Evolutionary conservation across 352 stramenopile genomes (phyloP), one percentile per base, ranked within the genome.

Genomic region (Phytopythium helicoides): DNA sequence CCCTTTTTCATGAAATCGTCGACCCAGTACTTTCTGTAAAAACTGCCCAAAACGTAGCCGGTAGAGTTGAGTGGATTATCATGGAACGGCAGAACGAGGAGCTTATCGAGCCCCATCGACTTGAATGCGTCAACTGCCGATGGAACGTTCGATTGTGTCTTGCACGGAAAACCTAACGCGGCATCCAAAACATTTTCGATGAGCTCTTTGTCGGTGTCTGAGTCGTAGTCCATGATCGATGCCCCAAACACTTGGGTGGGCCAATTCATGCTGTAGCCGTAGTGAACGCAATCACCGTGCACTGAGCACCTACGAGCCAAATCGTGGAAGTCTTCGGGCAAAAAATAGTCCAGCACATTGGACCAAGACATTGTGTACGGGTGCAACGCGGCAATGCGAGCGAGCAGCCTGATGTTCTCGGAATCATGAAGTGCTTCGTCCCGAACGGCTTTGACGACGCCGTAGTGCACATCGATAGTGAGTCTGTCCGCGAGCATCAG

Each of bases 241-340:
- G 44, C 38, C 1, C 56, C 47, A n/a, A 36, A 40, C 40, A 69
- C 56, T 39, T 69, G 62, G 3, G 47, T 54, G 15, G 47, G 2
- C 52, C 62, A 62, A 22, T 66, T 66, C 62, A 58, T 69, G 12
- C 60, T 68, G 55, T 68, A 68, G 14, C 39, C 60, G 28, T 68
- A 69, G 34, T 66, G 62, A 22, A 66, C 19, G 41, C 62, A 66
- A 15, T 48, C 26, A 0, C 57, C 52, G 37, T 49, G 22, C 18
- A 54, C 33, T 0, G 52, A 66, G 22, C 62, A 69, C 2, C 62
- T 52, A 31, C 62, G 62, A n/a, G 62, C 62, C 11, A 69, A 25
- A n/a, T 69, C 61, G 19, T 62, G 61, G 21, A 69, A 66, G 34
- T 69, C 61, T 18, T 58, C 31, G 9, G 52, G 47, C 25, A 63